Evolutionary conservation across 768 basidiomycete species (phyloP), one percentile per base, ranked within the genome.

Genomic region (Pleurotus cornucopiae): DNA sequence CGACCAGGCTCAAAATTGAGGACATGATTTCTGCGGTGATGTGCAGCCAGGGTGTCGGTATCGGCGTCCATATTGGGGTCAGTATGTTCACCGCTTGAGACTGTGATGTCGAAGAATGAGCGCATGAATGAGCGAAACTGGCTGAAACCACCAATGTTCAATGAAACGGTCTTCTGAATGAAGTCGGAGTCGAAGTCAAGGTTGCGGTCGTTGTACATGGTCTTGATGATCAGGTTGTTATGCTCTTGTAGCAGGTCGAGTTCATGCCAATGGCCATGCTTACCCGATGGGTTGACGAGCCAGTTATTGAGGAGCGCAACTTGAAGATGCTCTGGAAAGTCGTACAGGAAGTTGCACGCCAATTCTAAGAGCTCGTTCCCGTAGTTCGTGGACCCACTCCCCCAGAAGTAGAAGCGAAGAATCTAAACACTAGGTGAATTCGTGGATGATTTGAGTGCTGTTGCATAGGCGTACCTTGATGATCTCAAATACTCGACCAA

Each of bases 401-500:
- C 63, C 57, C 57, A 58, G 23, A 64, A 64, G 3, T 54, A 54
- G 49, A 64, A 64, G 5, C 57, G 55, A 1, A 60, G 26, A 4
- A 60, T 2, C 63, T 62, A 23, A 0, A 46, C 9, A 25, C 25
- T 13, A 13, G 6, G 25, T 26, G 25, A 26, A 26, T 12, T 3
- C 26, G 13, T n/a, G 23, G 6, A 48, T 14, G 23, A 13, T 14
- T 30, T 7, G 49, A 51, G 25, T 26, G 25, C 25, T 26, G 25
- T 6, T 26, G 25, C 25, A 26, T 26, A 26, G 38, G 37, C n/a
- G 23, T 39, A 69, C 69, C 65, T 69, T 70, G 43, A 71, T 40
- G 11, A 61, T 59, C 48, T 70, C 65, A 25, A 61, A 65, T 0
- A 66, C 62, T 1, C 66, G 62, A 1, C 71, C 69, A 44, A 63